Evolutionary conservation across 805 yeast species (phyloP), one percentile per base, ranked within the genome.

Genomic region (Ogataea minuta): DNA sequence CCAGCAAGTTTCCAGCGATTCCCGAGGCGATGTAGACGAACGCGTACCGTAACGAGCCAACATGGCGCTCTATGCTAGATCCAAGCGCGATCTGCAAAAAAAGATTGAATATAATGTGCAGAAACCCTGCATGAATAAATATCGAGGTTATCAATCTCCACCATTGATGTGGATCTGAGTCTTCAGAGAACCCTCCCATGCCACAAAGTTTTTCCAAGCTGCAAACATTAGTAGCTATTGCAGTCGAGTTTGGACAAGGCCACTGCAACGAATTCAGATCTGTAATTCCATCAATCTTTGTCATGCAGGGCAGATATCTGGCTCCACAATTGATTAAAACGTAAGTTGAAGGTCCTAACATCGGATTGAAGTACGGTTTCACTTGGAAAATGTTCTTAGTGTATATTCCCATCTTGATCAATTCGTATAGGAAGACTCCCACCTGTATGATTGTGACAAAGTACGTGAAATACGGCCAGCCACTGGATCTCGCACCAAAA

Each of bases 261-360:
- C 74, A 83, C 15, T 49, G 37, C 23, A 76, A 52, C 2, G 64
- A 40, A 3, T 70, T 46, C 43, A 67, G 69, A 48, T 74, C 66
- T 6, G 87, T 79, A 34, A 79, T 56, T 4, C 69, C 71, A 19
- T 57, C 52, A 17, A 81, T 66, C 27, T 57, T 52, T 31, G 74
- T 74, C 87, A 83, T 80, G 54, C 90, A 83, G 0, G 89, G 87
- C 2, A 74, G 70, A 56, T 79, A 83, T 21, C 89, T 58, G 3
- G 87, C 81, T 2, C 90, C 90, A 73, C 79, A 72, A 49, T 78
- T 74, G 41, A 83, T 80, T 53, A 77, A 70, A 1, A 81, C 64
- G 50, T 80, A 80, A 0, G 81, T 63, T 2, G 87, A 80, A 9
- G 90, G 90, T 1, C 90, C 90, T 19, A 83, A 56, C 89, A 83